Evolutionary conservation across 202 grass and related monocot genomes (phyloP), one percentile per base, ranked within the genome.

Genomic region (Musa balbisiana): DNA sequence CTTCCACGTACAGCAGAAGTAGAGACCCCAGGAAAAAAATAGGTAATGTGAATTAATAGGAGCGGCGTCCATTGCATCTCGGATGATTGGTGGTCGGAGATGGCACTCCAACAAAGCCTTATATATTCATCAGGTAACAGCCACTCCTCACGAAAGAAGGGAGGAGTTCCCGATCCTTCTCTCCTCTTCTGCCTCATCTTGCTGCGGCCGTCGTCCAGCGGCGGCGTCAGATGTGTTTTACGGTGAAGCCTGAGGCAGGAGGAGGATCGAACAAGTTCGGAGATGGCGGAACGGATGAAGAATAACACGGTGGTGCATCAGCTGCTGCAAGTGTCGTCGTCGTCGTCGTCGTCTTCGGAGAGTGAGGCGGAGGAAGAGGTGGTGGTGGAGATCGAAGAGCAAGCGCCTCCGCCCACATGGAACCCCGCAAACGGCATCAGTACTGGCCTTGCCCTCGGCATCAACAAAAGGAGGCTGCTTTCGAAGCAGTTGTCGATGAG

Each of bases 401-500:
- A 33, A 69, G 33, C 33, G 67, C 14, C 2, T 13, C 67, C 67
- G 16, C 43, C 67, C 8, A 51, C 33, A 9, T 51, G 67, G 67
- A 49, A 43, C 33, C 4, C 33, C 4, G 33, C 33, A 6, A 0
- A 43, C 33, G 33, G 33, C 33, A 43, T 43, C 33, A 43, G 33
- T 43, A 43, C 4, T 6, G 33, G 5, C 33, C 33, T 43, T 43
- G 33, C 33, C 33, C 10, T 13, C 11, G 25, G 12, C 23, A 25
- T 25, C 2, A 11, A n/a, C 69, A 55, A 55, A 11, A 53, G 52
- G 72, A 55, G 52, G 84, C 64, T 69, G 23, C 64, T 92, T 11
- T 79, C 87, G 1, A 92, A 89, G 84, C 87, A 89, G 72, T 13
- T 83, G 0, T 92, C 87, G 23, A 83, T 92, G 87, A 87, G 82